These are phyloP conservation scores for Candida vartiovaarae DNA, from an alignment of 805 yeast species.

Conservation along the genomic window DNA sequence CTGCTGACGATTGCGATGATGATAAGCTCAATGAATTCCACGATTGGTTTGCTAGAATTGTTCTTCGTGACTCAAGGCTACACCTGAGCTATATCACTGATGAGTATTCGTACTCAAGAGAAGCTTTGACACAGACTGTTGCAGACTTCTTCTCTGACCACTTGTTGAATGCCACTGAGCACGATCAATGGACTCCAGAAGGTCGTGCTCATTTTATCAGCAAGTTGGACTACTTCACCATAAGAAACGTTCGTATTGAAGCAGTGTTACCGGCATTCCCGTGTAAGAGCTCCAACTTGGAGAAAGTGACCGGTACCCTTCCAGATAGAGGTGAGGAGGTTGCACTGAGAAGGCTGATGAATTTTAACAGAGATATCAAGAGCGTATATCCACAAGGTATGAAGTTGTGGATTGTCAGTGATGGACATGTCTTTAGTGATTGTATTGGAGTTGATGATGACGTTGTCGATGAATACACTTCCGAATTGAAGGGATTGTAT, in stretches of 20 bases:
- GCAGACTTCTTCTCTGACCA: conserved; percentile 38
- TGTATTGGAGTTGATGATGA: conserved; percentile 57
- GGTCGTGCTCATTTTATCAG: conserved; percentile 38
- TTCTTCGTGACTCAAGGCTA: conserved; percentile 30
- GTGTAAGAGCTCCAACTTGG: conserved; percentile 51
- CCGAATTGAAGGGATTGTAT: conserved; percentile 37
- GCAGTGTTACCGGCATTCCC: conserved; percentile 61
- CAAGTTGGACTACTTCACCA: conserved; percentile 41
- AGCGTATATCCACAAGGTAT: conserved; percentile 49
- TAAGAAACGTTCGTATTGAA: conserved; percentile 40
- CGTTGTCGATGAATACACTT: conserved; percentile 42
- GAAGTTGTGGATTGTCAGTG: conserved; percentile 50
- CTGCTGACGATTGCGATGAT: conserved; percentile 25
- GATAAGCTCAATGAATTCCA: conserved; percentile 14
- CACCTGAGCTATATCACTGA: conserved; percentile 11
- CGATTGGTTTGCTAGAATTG: conserved; percentile 32
- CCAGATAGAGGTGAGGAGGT: conserved; percentile 52
- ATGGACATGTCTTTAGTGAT: conserved; percentile 61
- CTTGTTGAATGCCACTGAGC: conserved; percentile 38
- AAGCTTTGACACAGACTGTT: conserved; percentile 15
- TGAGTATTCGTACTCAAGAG: conserved; percentile 2
- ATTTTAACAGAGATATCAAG: conserved; percentile 24
- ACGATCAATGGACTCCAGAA: conserved; percentile 42
- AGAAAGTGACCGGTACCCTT: conserved; percentile 39
- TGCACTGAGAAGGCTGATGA: conserved; percentile 32